Percentiles rank a stretch among this genome's conserved stretches.
These are phyloP conservation scores for Cyclotella choctawhatcheeana DNA, from an alignment of 108 stramenopile genomes.

Conservation along the genomic window DNA sequence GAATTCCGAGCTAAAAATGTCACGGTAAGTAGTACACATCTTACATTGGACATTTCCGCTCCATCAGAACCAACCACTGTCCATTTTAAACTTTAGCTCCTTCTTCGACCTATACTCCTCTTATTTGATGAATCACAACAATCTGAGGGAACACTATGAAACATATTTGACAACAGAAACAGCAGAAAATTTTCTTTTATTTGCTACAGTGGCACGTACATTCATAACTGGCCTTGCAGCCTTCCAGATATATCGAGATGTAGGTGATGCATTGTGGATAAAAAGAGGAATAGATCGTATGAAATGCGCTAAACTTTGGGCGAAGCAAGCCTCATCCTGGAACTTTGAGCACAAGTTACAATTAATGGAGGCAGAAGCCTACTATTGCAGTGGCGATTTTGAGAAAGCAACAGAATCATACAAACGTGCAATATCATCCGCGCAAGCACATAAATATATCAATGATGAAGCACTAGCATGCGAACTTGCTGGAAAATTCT, in stretches of 20 bases:
- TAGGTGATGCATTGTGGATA: background rate
- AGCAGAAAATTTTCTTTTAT: background rate
- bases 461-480: constrained; percentile 24
- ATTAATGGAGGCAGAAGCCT: constrained; percentile 23
- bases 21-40: background rate
- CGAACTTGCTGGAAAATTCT: constrained; percentile 28
- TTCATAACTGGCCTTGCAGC: constrained; percentile 13
- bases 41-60: background rate
- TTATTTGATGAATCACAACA: background rate
- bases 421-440: constrained; percentile 27
- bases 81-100: background rate
- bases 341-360: constrained; percentile 31
- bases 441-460: constrained; percentile 18
- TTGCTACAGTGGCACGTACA: background rate
- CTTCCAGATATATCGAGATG: constrained; percentile 14
- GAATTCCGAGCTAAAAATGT: background rate
- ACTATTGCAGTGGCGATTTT: constrained; percentile 6
- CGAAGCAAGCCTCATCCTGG: constrained; percentile 1
- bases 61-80: background rate
- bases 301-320: constrained; percentile 8
- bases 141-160: background rate
- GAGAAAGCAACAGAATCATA: constrained; percentile 6
- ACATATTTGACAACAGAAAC: background rate
- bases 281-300: background rate
- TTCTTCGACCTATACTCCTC: constrained; percentile 1